Evolutionary conservation across 2,329 filamentous ascomycete species (phyloP), one percentile per base, ranked within the genome.

Genomic region (Talaromyces sp.): DNA sequence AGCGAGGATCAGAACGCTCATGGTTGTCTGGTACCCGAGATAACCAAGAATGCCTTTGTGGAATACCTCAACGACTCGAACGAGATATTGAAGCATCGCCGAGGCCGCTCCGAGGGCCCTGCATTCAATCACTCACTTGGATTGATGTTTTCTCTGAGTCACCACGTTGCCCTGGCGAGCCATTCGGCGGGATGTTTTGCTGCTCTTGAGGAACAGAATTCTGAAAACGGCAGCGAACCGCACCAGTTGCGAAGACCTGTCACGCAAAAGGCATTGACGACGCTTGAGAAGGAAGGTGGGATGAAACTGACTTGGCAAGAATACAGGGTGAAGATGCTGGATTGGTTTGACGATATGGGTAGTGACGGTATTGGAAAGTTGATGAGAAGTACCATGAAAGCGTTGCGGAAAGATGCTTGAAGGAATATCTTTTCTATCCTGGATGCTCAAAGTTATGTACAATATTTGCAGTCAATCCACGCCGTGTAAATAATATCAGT

Each of bases 351-450:
- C 59, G 76, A 74, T 5, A 81, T 80, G 55, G 88, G 87, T 0
- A 79, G 88, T 46, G 74, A 71, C 10, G 91, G 91, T 0, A 79
- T 93, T 31, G 81, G 82, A 15, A 80, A 86, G 62, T 73, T 95
- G 66, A 87, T 95, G 80, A 88, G 88, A 70, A 89, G 85, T 65
- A 92, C 89, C 1, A 91, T 94, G 83, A 90, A 87, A 69, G 84
- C 87, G 53, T 73, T 93, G 64, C 85, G 84, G 73, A 82, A 77
- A 60, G 70, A 71, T 11, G 10, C 25, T 36, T 56, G 8, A 56
- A 13, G n/a, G 2, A n/a, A 10, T n/a, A 15, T 52, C 2, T 31
- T 39, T 15, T 39, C 33, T 37, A 51, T n/a, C 13, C 33, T 36
- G 17, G 11, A 31, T 17, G 25, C 15, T 6, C 10, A 17, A n/a